These are phyloP conservation scores for Fusarium temperatum DNA, from an alignment of 2,329 filamentous ascomycete species.

Conservation along the genomic window DNA sequence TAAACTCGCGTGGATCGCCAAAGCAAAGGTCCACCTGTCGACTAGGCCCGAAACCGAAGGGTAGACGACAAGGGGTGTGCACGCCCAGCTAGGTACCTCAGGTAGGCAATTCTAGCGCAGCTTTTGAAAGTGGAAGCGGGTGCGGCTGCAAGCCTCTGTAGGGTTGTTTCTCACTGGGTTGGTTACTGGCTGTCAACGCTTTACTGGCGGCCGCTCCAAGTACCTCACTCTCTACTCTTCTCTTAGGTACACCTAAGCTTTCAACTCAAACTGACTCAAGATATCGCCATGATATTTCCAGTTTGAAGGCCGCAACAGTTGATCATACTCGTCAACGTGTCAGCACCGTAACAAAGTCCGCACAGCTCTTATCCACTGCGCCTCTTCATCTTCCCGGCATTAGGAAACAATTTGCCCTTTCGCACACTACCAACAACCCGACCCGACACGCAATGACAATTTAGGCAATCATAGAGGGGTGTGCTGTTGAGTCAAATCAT, in stretches of 20 bases:
- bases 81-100: neutral
- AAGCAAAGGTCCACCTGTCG: neutral
- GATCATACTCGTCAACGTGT: neutral
- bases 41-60: conserved; percentile 29
- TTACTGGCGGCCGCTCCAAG: conserved; percentile 27
- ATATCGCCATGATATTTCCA: neutral
- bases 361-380: conserved; percentile 2
- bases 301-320: neutral
- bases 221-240: neutral
- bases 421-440: conserved; percentile 37
- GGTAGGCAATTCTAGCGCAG: conserved; percentile 19
- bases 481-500: neutral
- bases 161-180: conserved; percentile 2
- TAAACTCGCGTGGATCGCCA: conserved; percentile 32
- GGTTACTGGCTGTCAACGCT: neutral
- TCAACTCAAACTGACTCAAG: neutral
- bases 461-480: conserved; percentile 2
- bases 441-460: conserved; percentile 20
- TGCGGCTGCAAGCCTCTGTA: conserved; percentile 25
- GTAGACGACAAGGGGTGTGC: conserved; percentile 25
- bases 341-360: conserved; percentile 9
- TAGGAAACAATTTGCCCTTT: neutral
- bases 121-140: conserved; percentile 21
- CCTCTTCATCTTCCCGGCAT: neutral
- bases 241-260: too few relatives aligned